A percentile compares a stretch with the other conserved stretches of the same genome.
These are phyloP conservation scores for Mallotus repandus DNA, from an alignment of 441 rosid genomes.

Conservation along the genomic window DNA sequence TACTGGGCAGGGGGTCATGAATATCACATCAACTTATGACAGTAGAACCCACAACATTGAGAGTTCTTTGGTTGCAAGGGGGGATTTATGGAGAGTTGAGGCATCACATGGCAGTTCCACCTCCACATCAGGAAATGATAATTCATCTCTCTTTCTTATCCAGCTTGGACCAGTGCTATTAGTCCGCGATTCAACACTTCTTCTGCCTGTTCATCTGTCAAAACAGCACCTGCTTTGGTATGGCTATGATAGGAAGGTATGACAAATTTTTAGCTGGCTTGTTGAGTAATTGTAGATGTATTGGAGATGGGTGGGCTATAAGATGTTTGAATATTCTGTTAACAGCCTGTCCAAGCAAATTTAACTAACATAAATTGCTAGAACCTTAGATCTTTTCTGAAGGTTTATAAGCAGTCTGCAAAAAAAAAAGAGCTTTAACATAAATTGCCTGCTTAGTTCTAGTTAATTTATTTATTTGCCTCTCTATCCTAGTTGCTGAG, in stretches of 20 bases:
- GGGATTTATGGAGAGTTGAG: conserved; percentile 95
- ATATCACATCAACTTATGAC: conserved; percentile 77
- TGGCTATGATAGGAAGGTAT: conserved; percentile 93
- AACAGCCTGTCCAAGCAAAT: background rate
- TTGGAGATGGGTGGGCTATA: background rate
- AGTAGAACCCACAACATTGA: conserved; percentile 67
- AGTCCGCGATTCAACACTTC: conserved; percentile 83
- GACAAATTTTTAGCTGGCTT: conserved; percentile 5
- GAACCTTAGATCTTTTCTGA: background rate
- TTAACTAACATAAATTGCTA: background rate
- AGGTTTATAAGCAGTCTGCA: background rate
- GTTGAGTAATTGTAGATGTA: conserved; percentile 3
- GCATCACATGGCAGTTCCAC: conserved; percentile 74
- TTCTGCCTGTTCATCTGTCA: conserved; percentile 85
- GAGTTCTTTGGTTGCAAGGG: conserved; percentile 86
- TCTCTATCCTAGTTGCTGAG: background rate
- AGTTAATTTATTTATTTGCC: background rate
- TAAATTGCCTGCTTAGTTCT: background rate
- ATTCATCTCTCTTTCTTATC: conserved; percentile 80
- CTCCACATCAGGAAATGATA: conserved; percentile 61
- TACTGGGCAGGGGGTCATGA: conserved; percentile 60
- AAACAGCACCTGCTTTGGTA: conserved; percentile 98
- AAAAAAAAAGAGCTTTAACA: background rate
- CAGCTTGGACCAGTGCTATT: conserved; percentile 94
- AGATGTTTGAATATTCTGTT: conserved; percentile 3